Conservation (phyloP, 495 filamentous ascomycete genomes). For the Penicillium turbatum region DNA sequence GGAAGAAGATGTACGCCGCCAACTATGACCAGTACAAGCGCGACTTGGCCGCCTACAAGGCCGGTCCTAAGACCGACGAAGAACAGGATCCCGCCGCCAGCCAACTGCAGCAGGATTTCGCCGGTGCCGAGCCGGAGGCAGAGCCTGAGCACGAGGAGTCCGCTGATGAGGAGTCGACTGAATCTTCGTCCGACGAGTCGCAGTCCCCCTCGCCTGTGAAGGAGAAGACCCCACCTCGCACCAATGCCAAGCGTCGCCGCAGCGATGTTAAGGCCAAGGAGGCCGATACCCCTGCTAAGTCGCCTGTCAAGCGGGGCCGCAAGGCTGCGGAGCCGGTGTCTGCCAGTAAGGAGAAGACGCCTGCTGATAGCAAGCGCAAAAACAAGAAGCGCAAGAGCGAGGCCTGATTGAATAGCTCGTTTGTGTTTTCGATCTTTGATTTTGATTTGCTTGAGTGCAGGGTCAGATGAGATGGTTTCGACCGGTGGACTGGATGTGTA, state of each 20-base stretch:
- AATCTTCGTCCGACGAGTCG: slow-evolving; percentile 44
- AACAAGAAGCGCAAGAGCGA: slow-evolving; percentile 68
- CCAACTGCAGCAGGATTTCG: slow-evolving; percentile 52
- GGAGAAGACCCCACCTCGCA: slow-evolving; percentile 52
- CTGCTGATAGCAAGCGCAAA: slow-evolving; percentile 47
- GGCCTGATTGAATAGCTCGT: slow-evolving; percentile 19
- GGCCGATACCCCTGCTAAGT: slow-evolving; percentile 30
- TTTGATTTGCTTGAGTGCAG: slow-evolving; percentile 10
- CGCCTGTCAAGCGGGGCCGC: slow-evolving; percentile 40
- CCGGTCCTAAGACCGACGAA: slow-evolving; percentile 24
- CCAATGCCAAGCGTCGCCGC: slow-evolving; percentile 44
- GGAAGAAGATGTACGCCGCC: slow-evolving; percentile 69
- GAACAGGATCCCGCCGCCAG: slow-evolving; percentile 55
- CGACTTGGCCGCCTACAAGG: slow-evolving; percentile 68
- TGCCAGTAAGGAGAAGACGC: slow-evolving; percentile 49
- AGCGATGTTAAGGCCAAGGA: slow-evolving; percentile 45
- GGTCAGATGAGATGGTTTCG: background rate
- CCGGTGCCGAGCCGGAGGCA: slow-evolving; percentile 41
- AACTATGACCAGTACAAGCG: slow-evolving; percentile 72
- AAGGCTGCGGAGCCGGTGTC: slow-evolving; percentile 42
- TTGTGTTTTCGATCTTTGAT: slow-evolving; percentile 3
- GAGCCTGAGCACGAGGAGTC: slow-evolving; percentile 30
- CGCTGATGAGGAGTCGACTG: slow-evolving; percentile 34
- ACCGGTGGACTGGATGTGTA: slow-evolving; percentile 2
- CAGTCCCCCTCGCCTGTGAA: slow-evolving; percentile 39